phyloP scores from a whole-genome alignment of 371 early-diverging fungal species.

The Mortierella sp. region DNA sequence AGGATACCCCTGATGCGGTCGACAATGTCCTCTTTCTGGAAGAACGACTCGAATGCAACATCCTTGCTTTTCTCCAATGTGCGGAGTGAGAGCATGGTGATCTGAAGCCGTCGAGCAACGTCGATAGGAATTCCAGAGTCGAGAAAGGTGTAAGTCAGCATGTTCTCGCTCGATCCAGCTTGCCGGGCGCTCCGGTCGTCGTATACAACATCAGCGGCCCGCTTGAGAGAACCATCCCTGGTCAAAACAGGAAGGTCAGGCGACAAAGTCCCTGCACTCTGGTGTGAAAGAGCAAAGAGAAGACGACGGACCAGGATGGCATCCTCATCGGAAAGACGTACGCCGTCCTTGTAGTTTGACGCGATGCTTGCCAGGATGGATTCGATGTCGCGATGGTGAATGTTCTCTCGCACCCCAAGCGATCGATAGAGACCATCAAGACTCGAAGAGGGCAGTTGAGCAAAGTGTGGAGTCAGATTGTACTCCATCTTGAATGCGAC shows the following conservation, averaged over 20 bases:
- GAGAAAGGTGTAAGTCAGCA: background rate
- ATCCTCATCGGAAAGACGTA: constrained; percentile 10
- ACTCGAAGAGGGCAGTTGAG: constrained; percentile 1
- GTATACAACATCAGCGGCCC: constrained; percentile 23
- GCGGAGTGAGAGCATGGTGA: constrained; percentile 23
- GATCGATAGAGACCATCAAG: constrained; percentile 22
- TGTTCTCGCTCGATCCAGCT: background rate
- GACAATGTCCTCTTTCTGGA: constrained; percentile 35
- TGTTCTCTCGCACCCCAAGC: constrained; percentile 20
- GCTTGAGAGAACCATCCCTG: background rate
- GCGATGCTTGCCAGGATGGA: background rate
- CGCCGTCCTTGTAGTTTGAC: background rate
- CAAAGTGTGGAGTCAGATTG: constrained; percentile 21
- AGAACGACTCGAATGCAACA: constrained; percentile 25
- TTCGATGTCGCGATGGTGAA: constrained; percentile 14
- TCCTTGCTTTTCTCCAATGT: constrained; percentile 28
- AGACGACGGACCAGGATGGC: constrained; percentile 18
- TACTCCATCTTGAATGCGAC: constrained; percentile 6
- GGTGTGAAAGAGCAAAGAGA: background rate
- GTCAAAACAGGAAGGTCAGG: constrained; percentile 18
- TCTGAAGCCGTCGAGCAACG: constrained; percentile 17
- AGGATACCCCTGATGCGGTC: constrained; percentile 31
- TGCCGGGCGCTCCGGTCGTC: constrained; percentile 19
- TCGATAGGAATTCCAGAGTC: background rate
- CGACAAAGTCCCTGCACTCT: background rate